Evolutionary conservation across 2,329 filamentous ascomycete genomes (phyloP), one percentile per base, ranked within the genome.

Genomic region (Colletotrichum sansevieriae): DNA sequence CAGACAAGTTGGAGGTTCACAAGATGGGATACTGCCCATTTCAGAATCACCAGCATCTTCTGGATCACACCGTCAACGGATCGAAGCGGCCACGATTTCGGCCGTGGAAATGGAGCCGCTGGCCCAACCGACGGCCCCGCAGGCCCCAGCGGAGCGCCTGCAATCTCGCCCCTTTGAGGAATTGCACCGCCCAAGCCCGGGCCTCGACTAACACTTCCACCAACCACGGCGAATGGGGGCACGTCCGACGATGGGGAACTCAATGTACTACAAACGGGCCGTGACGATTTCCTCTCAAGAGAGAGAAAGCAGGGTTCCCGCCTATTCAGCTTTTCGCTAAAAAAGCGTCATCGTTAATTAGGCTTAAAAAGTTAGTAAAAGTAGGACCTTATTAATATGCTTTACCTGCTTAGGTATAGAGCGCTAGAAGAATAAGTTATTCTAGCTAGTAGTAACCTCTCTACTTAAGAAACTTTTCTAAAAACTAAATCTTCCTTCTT

Each of bases 191-290:
- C 54, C 6, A 33, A 29, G 47, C 33, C 62, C 62, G 49, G 46
- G 47, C 43, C 51, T 37, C 25, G 18, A 35, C 13, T 11, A 15
- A 4, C 61, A 55, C 25, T 68, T 63, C 62, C 65, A 68, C 65
- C 62, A 68, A 68, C 65, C 49, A 52, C 22, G 49, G n/a, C 29
- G 55, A 13, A 61, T 6, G n/a, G 25, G 6, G 37, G 10, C 15
- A 13, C 20, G 47, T 7, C 55, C 12, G 43, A 37, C 13, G 44
- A 68, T 56, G 62, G 55, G 35, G 49, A 44, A 3, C 7, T 43
- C 62, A 68, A 65, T 65, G 65, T 68, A 65, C 39, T 60, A 62
- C 55, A 65, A 65, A 65, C 55, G 55, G 49, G 56, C n/a, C 22
- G 62, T 65, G 62, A 56, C 65, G 55, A 18, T 18, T 18, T 18